Evolutionary conservation across 495 filamentous ascomycete genomes (phyloP).

Genomic region (Hypomontagnella monticulosa): DNA sequence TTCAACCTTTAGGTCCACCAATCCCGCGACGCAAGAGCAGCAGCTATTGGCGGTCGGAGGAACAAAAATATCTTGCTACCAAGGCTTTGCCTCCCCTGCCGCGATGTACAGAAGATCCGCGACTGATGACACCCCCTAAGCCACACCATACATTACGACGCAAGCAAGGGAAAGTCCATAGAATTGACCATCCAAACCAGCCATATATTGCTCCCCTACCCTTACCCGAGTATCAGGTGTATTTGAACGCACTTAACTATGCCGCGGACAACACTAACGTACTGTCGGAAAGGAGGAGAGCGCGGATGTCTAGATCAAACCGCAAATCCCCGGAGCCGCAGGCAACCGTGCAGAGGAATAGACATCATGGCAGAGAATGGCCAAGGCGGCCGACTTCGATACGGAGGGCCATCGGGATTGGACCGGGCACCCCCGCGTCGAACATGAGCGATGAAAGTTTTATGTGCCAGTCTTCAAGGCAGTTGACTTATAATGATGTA

Average conservation of each 20-base stretch:
- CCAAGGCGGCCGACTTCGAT: background rate
- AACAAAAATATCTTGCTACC: background rate
- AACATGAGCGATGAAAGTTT: conserved; percentile 22
- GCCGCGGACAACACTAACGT: background rate
- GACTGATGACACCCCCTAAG: background rate
- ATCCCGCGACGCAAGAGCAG: background rate
- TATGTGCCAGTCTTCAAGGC: conserved; percentile 17
- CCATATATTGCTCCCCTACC: background rate
- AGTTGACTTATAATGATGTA: background rate
- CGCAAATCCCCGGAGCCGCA: background rate
- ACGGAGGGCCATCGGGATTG: conserved; percentile 2
- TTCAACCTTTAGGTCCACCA: background rate
- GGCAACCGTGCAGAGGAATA: background rate
- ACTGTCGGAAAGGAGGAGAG: background rate
- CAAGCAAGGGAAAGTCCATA: conserved; percentile 10
- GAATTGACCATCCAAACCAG: background rate
- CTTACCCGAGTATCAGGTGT: conserved; percentile 23
- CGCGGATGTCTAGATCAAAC: background rate
- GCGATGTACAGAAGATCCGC: background rate
- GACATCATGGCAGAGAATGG: background rate
- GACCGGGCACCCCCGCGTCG: background rate
- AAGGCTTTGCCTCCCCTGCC: background rate
- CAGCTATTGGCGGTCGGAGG: background rate
- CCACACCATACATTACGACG: conserved; percentile 14
- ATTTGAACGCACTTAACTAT: conserved; percentile 23